These are phyloP conservation scores for Metschnikowia baotianmanensis DNA, from an alignment of 805 yeast species.

Conservation along the genomic window DNA sequence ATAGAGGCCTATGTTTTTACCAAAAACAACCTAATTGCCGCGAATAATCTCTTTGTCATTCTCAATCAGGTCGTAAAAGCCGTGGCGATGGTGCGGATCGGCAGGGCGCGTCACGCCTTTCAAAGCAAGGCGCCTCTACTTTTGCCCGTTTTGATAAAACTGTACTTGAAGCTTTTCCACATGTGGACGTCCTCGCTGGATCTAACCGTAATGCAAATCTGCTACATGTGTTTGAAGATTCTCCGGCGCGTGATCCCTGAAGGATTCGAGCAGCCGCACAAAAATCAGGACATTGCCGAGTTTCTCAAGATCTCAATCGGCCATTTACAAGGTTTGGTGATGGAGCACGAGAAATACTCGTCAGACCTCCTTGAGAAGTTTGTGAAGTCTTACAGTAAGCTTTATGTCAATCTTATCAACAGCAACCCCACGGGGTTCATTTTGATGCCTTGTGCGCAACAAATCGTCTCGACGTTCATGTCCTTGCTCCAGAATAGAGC, in stretches of 20 bases:
- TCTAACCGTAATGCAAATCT: slow-evolving; percentile 62
- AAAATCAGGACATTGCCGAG: slow-evolving; percentile 54
- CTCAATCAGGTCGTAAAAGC: slow-evolving; percentile 77
- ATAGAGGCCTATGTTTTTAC: slow-evolving; percentile 43
- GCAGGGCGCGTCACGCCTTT: slow-evolving; percentile 75
- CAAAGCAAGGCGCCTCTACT: slow-evolving; percentile 67
- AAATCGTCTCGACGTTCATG: slow-evolving; percentile 60
- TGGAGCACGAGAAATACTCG: slow-evolving; percentile 49
- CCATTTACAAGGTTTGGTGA: slow-evolving; percentile 58
- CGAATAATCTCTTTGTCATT: slow-evolving; percentile 63
- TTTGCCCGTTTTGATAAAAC: slow-evolving; percentile 54
- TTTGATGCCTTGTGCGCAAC: slow-evolving; percentile 59
- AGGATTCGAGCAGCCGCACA: slow-evolving; percentile 71
- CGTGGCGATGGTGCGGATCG: slow-evolving; percentile 74
- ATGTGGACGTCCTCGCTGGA: slow-evolving; percentile 57
- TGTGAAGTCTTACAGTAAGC: slow-evolving; percentile 70
- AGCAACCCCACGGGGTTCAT: slow-evolving; percentile 69
- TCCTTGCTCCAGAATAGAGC: slow-evolving; percentile 65
- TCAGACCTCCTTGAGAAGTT: slow-evolving; percentile 61
- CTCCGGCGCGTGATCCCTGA: slow-evolving; percentile 71
- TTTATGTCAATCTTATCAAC: slow-evolving; percentile 59
- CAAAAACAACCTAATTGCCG: slow-evolving; percentile 45
- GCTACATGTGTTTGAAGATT: slow-evolving; percentile 74
- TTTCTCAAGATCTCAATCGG: slow-evolving; percentile 55
- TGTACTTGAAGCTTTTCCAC: slow-evolving; percentile 59